phyloP scores from a whole-genome alignment of 1,284 basidiomycete species.

The Nidula niveotomentosa region DNA sequence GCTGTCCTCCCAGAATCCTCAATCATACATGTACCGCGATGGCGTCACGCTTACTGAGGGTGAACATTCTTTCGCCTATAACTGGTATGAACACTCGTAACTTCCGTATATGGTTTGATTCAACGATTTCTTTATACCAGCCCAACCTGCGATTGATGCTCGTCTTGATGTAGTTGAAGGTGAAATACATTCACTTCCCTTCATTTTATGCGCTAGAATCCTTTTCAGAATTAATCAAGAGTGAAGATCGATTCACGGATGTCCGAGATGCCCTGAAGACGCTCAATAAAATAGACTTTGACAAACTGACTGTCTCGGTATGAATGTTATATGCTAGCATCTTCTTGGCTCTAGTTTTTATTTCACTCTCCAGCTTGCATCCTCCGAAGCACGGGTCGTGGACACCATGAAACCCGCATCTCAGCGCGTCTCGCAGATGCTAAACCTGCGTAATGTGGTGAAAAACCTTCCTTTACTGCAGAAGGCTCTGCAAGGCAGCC shows the following conservation, averaged over 20 bases:
- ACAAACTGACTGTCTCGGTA: conserved; percentile 82
- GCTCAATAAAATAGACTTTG: conserved; percentile 82
- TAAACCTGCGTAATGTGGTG: conserved; percentile 72
- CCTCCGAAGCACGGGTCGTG: conserved; percentile 54
- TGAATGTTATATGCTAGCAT: conserved; percentile 12
- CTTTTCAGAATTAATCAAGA: conserved; percentile 66
- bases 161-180: conserved; percentile 87
- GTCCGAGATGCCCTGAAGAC: conserved; percentile 69
- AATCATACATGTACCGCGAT: conserved; percentile 89
- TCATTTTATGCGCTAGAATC: background rate
- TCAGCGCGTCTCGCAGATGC: conserved; percentile 72
- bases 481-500: conserved; percentile 57
- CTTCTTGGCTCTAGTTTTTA: background rate
- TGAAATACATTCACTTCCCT: conserved; percentile 14
- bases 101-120: background rate
- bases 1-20: conserved; percentile 44
- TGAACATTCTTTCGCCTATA: conserved; percentile 83
- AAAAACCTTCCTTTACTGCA: conserved; percentile 61
- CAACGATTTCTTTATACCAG: conserved; percentile 27
- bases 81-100: conserved; percentile 46
- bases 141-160: conserved; percentile 67
- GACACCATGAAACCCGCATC: conserved; percentile 64
- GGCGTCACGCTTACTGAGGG: conserved; percentile 77
- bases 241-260: conserved; percentile 72
- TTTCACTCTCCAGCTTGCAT: conserved; percentile 49